Base-by-base conservation (phyloP, 2,329 filamentous ascomycete species). In the Penicillium decumbens region DNA sequence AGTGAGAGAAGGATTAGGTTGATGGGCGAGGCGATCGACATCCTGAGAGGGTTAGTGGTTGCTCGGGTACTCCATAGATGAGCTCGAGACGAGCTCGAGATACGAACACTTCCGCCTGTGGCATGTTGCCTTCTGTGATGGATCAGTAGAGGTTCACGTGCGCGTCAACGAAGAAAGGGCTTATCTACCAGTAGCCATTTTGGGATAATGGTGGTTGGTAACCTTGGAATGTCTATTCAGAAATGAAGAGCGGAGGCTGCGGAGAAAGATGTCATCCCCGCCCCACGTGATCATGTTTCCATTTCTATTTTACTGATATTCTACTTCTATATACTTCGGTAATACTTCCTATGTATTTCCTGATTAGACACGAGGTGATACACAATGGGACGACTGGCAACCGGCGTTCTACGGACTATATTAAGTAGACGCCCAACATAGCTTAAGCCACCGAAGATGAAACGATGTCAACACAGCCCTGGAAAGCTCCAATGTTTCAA, bases 1-100 rank as follows among this genome's bases (percentile, higher is more conserved):
- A 83, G 73, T 44, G 80, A 75, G 62, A 82, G 62, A 46, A 85
- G 78, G 57, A 83, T 70, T 33, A 84, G 68, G 68, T 85, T 85
- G 60, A 84, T 78, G 28, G 81, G 81, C 1, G 80, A 79, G 28
- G 78, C 74, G 59, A 80, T 72, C 7, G 78, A 73, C 55, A 77
- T 74, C 37, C 80, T 61, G 45, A 29, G 27, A 6, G 59, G n/a
- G 47, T 56, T 51, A 50, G 39, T 32, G 41, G 43, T 43, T 20
- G 23, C 41, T 50, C 46, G 41, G 30, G 20, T 23, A 23, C 20
- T 23, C 3, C 20, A 23, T 12, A 18, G 33, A 46, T 41, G 41
- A 8, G 20, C 35, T 44, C 28, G 30, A 18, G 33, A 46, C 41
- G 41, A 8, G 20, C 35, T 44, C 28, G 30, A 40, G 44, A 38